Conservation (phyloP, 163 green algal genomes). For the Chloromonas sp. region DNA sequence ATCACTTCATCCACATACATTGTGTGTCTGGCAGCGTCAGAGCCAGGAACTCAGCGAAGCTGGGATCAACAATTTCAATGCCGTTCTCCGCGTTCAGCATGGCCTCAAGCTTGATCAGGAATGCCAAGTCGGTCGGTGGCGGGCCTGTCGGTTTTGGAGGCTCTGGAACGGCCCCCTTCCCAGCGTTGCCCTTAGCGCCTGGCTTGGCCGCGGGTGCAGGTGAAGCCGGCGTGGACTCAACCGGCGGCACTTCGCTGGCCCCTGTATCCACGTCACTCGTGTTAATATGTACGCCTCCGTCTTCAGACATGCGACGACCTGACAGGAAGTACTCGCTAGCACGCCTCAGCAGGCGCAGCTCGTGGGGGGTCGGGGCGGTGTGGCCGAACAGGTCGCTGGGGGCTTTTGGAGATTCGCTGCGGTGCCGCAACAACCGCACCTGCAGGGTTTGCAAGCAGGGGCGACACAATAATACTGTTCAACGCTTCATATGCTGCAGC, state of each 20-base stretch:
- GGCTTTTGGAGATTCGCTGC: neutral
- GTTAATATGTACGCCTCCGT: neutral
- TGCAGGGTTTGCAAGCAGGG: neutral
- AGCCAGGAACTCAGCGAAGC: slow-evolving; percentile 2
- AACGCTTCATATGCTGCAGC: neutral
- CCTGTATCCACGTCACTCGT: neutral
- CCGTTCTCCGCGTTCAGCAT: slow-evolving; percentile 3
- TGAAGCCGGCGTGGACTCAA: neutral
- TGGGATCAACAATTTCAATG: slow-evolving; percentile 2
- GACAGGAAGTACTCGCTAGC: slow-evolving; percentile 2
- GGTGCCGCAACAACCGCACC: slow-evolving; percentile 7
- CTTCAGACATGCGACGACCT: neutral
- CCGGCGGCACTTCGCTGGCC: neutral
- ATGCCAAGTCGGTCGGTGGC: slow-evolving; percentile 1
- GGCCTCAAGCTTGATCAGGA: slow-evolving; percentile 12
- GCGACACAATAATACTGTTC: neutral
- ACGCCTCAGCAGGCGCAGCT: neutral
- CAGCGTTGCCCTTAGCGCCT: neutral
- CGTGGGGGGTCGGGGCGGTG: neutral
- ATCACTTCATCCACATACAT: no score
- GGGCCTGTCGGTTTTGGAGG: neutral
- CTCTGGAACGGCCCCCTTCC: neutral
- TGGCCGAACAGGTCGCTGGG: slow-evolving; percentile 5
- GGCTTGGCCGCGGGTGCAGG: neutral
- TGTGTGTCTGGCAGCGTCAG: neutral